phyloP scores from a whole-genome alignment of 768 basidiomycete species.

The Boletales sp. region DNA sequence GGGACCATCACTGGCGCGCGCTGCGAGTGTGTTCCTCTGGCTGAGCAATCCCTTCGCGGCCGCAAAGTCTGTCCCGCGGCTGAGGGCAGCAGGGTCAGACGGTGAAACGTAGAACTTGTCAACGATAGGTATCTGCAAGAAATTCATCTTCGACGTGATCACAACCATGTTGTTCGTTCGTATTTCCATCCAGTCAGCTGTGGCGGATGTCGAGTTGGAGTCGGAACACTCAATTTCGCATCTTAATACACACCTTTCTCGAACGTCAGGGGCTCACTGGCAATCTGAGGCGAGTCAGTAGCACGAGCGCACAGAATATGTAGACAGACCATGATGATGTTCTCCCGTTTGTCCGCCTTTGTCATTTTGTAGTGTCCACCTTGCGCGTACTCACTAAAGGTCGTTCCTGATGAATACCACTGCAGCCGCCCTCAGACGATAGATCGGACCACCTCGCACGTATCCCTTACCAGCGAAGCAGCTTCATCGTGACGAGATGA shows the following conservation, averaged over 20 bases:
- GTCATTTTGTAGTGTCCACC: conserved; percentile 95
- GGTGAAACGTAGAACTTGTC: conserved; percentile 92
- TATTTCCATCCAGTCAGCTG: conserved; percentile 98
- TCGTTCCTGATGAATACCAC: conserved; percentile 96
- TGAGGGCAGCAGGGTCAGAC: conserved; percentile 68
- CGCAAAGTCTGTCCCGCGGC: conserved; percentile 79
- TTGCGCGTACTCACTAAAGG: conserved; percentile 85
- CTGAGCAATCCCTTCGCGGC: conserved; percentile 82
- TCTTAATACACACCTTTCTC: conserved; percentile 64
- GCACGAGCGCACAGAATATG: conserved; percentile 3
- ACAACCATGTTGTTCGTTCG: conserved; percentile 94
- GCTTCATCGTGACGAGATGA: conserved; percentile 90
- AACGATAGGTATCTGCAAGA: conserved; percentile 89
- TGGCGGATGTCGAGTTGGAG: not conserved
- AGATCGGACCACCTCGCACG: not conserved
- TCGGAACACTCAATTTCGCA: not conserved
- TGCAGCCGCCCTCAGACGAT: conserved; percentile 27
- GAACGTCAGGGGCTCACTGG: conserved; percentile 93
- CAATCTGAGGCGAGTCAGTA: conserved; percentile 48
- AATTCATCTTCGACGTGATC: conserved; percentile 93
- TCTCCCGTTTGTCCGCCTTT: conserved; percentile 92
- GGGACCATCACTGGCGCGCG: no score
- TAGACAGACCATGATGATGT: conserved; percentile 78
- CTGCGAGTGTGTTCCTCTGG: conserved; percentile 41
- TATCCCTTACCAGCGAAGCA: conserved; percentile 67